These are phyloP conservation scores for Metschnikowia similis DNA, from an alignment of 805 yeast genomes.

Conservation along the genomic window DNA sequence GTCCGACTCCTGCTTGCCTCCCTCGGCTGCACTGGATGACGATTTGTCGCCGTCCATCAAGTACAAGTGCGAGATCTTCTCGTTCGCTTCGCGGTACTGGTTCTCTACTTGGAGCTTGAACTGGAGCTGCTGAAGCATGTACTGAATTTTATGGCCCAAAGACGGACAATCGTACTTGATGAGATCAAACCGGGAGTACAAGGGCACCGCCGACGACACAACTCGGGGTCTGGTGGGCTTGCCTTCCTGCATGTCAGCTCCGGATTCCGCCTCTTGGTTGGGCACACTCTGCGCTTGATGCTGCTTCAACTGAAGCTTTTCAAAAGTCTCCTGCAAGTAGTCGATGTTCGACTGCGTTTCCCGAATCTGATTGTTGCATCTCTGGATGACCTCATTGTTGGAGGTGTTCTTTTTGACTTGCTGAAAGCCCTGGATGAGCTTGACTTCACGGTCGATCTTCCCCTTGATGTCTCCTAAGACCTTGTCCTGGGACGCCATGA, in stretches of 20 bases:
- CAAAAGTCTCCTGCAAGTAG: constrained; percentile 74
- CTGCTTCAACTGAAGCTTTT: constrained; percentile 47
- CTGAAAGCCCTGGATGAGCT: constrained; percentile 84
- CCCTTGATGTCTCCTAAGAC: constrained; percentile 63
- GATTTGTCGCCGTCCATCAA: constrained; percentile 88
- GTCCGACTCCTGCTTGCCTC: constrained; percentile 78
- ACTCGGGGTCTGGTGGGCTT: constrained; percentile 4
- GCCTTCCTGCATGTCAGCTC: constrained; percentile 3
- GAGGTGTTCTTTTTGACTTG: constrained; percentile 72
- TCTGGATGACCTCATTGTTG: constrained; percentile 80
- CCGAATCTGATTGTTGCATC: constrained; percentile 83
- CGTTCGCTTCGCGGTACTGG: constrained; percentile 89
- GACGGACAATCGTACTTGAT: constrained; percentile 92
- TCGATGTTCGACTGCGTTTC: constrained; percentile 91
- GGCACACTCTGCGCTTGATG: constrained; percentile 8
- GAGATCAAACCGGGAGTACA: constrained; percentile 70
- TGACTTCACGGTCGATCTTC: constrained; percentile 84
- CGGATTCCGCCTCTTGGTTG: constrained; percentile 6
- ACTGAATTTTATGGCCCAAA: constrained; percentile 88
- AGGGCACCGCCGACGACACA: constrained; percentile 27
- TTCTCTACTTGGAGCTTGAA: constrained; percentile 91
- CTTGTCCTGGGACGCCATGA: constrained; percentile 22
- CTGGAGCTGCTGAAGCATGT: constrained; percentile 92
- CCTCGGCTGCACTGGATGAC: constrained; percentile 82
- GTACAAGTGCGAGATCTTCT: constrained; percentile 80